These are phyloP conservation scores for Apophysomyces ossiformis DNA, from an alignment of 371 early-diverging fungal genomes.

Conservation along the genomic window DNA sequence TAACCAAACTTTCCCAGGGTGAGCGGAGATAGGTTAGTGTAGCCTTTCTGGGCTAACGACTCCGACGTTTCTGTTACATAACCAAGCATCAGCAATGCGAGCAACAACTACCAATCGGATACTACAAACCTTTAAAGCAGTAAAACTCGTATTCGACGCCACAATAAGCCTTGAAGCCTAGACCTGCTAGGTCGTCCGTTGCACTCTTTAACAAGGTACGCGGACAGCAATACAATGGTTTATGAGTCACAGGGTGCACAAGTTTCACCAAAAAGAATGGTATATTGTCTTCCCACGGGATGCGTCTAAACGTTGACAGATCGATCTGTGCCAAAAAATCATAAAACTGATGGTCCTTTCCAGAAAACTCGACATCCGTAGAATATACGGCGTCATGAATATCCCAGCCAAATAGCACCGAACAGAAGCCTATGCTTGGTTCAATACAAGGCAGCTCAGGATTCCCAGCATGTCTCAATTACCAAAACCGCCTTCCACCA, in stretches of 20 bases:
- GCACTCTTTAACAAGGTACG: slow-evolving; percentile 65
- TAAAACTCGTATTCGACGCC: slow-evolving; percentile 87
- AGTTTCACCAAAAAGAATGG: slow-evolving; percentile 80
- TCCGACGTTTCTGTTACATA: slow-evolving; percentile 66
- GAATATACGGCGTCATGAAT: slow-evolving; percentile 63
- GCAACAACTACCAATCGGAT: not conserved
- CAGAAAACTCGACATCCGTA: slow-evolving; percentile 29
- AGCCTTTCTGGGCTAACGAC: slow-evolving; percentile 61
- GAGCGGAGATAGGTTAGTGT: slow-evolving; percentile 57
- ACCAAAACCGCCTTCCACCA: slow-evolving; percentile 76
- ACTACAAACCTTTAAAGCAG: slow-evolving; percentile 74
- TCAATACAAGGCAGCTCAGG: not conserved
- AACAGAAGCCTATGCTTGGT: slow-evolving; percentile 70
- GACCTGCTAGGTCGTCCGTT: slow-evolving; percentile 39
- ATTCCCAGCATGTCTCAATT: slow-evolving; percentile 13
- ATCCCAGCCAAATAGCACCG: slow-evolving; percentile 89
- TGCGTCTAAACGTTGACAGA: slow-evolving; percentile 64
- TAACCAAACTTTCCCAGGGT: slow-evolving; percentile 89
- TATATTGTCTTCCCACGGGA: slow-evolving; percentile 80
- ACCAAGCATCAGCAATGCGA: not conserved
- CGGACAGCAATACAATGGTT: slow-evolving; percentile 71
- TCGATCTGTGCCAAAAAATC: slow-evolving; percentile 79
- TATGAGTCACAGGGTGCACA: slow-evolving; percentile 54
- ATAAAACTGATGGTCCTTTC: slow-evolving; percentile 51
- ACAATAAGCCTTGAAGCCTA: slow-evolving; percentile 64